Evolutionary conservation across 1,284 basidiomycete genomes (phyloP).

Genomic region (Pseudozyma flocculosa): DNA sequence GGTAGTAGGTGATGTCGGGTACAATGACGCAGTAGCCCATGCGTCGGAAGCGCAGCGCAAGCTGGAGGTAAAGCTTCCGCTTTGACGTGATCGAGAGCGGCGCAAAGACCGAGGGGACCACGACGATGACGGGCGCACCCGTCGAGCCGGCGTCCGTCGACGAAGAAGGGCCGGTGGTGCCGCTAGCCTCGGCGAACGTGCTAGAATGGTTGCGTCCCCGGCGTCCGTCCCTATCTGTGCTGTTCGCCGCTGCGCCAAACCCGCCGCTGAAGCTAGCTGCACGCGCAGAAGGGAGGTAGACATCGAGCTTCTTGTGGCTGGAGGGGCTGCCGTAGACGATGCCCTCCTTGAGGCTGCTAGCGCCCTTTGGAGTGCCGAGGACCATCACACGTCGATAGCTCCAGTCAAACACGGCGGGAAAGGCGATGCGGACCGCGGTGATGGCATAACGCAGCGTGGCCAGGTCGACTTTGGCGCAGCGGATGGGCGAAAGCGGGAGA

Average conservation of each 20-base stretch:
- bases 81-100: constrained; percentile 33
- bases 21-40: constrained; percentile 59
- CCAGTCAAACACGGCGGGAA: constrained; percentile 52
- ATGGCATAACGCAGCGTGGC: constrained; percentile 40
- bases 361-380: constrained; percentile 49
- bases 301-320: constrained; percentile 43
- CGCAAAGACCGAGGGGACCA: constrained; percentile 55
- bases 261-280: neutral
- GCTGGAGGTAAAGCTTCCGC: constrained; percentile 51
- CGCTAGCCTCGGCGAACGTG: constrained; percentile 13
- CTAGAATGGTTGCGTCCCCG: constrained; percentile 18
- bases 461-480: constrained; percentile 51
- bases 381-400: constrained; percentile 52
- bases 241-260: neutral
- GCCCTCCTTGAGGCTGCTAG: constrained; percentile 47
- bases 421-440: constrained; percentile 36
- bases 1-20: constrained; percentile 57
- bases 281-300: constrained; percentile 42
- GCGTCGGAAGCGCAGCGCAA: constrained; percentile 56
- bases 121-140: constrained; percentile 55
- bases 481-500: constrained; percentile 50
- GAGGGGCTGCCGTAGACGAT: constrained; percentile 48
- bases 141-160: constrained; percentile 3
- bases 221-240: neutral
- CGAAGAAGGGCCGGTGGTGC: neutral